Conservation (phyloP, 2,329 filamentous ascomycete species). For the Plectosphaerella plurivora region DNA sequence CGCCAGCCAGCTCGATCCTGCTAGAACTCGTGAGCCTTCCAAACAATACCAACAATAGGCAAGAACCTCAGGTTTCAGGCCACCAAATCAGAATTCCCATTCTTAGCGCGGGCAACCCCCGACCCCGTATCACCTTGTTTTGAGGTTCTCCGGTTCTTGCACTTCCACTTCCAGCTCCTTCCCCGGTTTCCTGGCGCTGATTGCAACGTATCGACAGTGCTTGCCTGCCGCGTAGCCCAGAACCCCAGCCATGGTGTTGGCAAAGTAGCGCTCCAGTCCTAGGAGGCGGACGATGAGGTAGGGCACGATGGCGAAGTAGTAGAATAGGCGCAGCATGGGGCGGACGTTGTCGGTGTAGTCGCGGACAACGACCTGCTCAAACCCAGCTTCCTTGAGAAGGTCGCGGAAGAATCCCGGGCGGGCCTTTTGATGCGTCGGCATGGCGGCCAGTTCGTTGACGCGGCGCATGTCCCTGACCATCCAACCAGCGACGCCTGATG, state of each 20-base stretch:
- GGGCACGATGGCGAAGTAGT: slow-evolving; percentile 37
- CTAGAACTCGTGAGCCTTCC: too few species aligned
- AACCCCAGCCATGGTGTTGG: slow-evolving; percentile 29
- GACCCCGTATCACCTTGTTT: not conserved
- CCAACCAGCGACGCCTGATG: slow-evolving; percentile 7
- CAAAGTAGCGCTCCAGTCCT: slow-evolving; percentile 37
- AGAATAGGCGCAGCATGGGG: slow-evolving; percentile 45
- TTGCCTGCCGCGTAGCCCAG: slow-evolving; percentile 29
- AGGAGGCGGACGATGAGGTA: slow-evolving; percentile 39
- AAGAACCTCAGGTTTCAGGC: not conserved
- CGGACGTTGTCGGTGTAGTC: slow-evolving; percentile 41
- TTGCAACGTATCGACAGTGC: slow-evolving; percentile 28
- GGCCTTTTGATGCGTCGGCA: slow-evolving; percentile 38
- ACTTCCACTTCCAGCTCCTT: slow-evolving; percentile 11
- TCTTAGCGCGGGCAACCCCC: too few species aligned
- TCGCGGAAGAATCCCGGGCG: slow-evolving; percentile 30
- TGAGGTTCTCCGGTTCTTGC: not conserved
- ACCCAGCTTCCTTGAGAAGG: slow-evolving; percentile 38
- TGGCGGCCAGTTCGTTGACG: slow-evolving; percentile 37
- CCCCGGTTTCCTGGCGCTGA: slow-evolving; percentile 30
- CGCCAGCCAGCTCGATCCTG: too few species aligned
- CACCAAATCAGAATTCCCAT: not conserved
- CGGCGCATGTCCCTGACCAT: slow-evolving; percentile 24
- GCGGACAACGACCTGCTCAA: slow-evolving; percentile 35
- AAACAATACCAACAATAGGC: not conserved